Evolutionary conservation across 768 basidiomycete genomes (phyloP), one percentile per base, ranked within the genome.

Genomic region (Pisolithus microcarpus): DNA sequence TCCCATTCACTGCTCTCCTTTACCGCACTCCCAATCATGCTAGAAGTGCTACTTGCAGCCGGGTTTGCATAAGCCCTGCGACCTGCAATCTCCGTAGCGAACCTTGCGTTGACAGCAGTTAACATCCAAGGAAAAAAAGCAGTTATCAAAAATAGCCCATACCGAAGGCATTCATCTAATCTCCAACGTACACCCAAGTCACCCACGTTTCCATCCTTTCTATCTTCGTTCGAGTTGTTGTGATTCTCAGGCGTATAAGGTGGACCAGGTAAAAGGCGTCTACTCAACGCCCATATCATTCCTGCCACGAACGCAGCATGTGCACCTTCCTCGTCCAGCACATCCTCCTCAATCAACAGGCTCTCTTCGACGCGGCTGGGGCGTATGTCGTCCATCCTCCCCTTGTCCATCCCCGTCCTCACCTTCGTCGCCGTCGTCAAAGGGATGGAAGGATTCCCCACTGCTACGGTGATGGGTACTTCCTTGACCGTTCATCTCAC

Each of bases 231-330:
- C 5, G 45, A 11, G 36, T 44, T 55, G 51, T 37, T 48, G 30
- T 30, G 44, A 8, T 37, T 34, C 4, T 58, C 58, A 4, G 83
- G 86, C 8, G 81, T 82, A 65, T 87, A 91, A n/a, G 87, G 90
- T 8, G 77, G 66, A 0, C 90, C 87, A 30, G 89, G 89, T 43
- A 83, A 68, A 48, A 89, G 69, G 42, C 80, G 74, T 57, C 87
- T 70, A 50, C 83, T 89, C 56, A 92, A 62, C 0, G 88, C 80
- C 65, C 80, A 91, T 49, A 92, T 85, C 87, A 92, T 91, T 7
- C 88, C 90, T 0, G 85, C 83, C n/a, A 89, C 78, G 57, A 90
- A 90, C 3, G 87, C 88, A 51, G 87, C 84, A 57, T 90, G 85
- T 1, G 85, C 83, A 1, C 87, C 87, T 9, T 83, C 77, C 56